These are phyloP conservation scores for Rhodamnia argentea DNA, from an alignment of 345 rosid genomes.

Conservation along the genomic window DNA sequence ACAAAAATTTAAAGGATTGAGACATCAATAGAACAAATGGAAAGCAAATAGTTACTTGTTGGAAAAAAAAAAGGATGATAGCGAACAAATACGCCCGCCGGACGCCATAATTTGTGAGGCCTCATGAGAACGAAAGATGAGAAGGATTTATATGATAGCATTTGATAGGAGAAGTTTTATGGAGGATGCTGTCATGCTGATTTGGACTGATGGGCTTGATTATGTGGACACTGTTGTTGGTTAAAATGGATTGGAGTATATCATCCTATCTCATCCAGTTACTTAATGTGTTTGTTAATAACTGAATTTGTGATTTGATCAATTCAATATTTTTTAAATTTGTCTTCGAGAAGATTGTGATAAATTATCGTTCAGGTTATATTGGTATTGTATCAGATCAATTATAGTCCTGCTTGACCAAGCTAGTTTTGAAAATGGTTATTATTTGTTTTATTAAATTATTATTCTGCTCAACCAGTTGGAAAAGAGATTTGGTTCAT, in stretches of 20 bases:
- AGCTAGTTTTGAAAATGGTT: neutral
- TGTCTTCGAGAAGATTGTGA: neutral
- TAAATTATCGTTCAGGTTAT: too few relatives aligned
- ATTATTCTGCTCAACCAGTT: neutral
- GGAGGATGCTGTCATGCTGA: neutral
- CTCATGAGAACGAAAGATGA: neutral
- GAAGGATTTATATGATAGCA: neutral
- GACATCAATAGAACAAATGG: neutral
- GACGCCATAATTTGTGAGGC: neutral
- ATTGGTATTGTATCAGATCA: neutral
- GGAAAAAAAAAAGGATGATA: neutral
- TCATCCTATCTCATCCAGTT: neutral
- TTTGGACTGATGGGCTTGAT: neutral
- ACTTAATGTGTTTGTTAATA: neutral
- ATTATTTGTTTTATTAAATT: neutral
- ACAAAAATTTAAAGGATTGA: neutral
- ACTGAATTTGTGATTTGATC: neutral
- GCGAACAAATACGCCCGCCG: neutral
- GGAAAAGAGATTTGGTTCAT: neutral
- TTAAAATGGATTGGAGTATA: neutral
- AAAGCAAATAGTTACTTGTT: neutral
- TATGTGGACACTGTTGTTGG: neutral
- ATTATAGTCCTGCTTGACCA: neutral
- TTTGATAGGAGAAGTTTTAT: neutral
- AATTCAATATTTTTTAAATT: too few relatives aligned